Evolutionary conservation across 176 grass and related monocot species (phyloP).

Genomic region (Hordeum marinum): DNA sequence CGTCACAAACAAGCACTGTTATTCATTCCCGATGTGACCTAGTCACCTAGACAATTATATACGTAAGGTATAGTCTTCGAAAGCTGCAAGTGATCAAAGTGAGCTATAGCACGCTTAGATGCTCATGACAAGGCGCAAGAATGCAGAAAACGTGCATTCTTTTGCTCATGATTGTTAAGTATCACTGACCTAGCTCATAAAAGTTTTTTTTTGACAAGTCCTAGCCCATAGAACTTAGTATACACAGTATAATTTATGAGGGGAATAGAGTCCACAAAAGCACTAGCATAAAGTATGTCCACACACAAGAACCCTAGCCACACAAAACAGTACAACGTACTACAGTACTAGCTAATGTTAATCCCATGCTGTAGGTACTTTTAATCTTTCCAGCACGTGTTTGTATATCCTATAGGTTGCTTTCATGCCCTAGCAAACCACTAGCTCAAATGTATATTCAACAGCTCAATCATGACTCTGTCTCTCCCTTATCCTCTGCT

Average conservation of each 20-base stretch:
- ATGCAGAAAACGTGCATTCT: neutral
- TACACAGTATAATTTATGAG: neutral
- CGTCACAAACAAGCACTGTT: neutral
- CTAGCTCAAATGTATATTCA: constrained; percentile 24
- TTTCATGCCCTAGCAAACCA: constrained; percentile 40
- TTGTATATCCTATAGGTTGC: constrained; percentile 24
- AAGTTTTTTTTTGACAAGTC: no score
- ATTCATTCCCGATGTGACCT: neutral
- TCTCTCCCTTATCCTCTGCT: constrained; percentile 39
- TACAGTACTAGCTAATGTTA: neutral
- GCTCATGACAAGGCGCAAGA: neutral
- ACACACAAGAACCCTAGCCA: neutral
- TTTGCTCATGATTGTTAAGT: neutral
- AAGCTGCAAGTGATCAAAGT: neutral
- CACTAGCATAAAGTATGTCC: neutral
- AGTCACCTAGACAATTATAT: neutral
- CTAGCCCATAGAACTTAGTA: neutral
- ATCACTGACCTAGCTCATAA: neutral
- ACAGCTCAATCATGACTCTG: constrained; percentile 30
- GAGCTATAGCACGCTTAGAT: neutral
- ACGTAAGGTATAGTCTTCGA: neutral
- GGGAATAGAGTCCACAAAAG: neutral
- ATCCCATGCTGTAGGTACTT: neutral
- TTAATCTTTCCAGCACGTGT: constrained; percentile 35
- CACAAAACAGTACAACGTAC: neutral